Evolutionary conservation across 192 early-diverging fungal genomes (phyloP).

Genomic region (Linnemannia zychae): DNA sequence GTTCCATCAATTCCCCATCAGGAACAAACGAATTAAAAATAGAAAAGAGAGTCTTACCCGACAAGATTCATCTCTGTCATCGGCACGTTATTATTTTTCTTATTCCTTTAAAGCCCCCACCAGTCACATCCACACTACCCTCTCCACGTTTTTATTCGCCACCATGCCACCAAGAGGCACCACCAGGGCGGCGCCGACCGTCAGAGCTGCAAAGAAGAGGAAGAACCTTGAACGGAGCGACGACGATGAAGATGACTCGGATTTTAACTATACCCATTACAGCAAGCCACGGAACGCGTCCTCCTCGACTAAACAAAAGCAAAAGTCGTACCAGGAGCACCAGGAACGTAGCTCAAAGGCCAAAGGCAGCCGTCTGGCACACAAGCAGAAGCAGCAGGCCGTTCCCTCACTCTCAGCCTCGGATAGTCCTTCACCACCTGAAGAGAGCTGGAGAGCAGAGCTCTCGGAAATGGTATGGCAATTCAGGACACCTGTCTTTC

Average conservation of each 20-base stretch:
- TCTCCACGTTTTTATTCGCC: background rate
- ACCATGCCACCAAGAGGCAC: constrained; percentile 36
- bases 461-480: constrained; percentile 31
- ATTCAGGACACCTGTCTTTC: background rate
- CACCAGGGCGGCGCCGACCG: background rate
- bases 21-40: background rate
- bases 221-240: constrained; percentile 41
- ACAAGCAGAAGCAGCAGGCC: constrained; percentile 22
- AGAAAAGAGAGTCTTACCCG: background rate
- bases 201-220: constrained; percentile 28
- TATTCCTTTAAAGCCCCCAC: constrained; percentile 13
- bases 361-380: background rate
- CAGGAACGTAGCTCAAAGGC: background rate
- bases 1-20: background rate
- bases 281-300: background rate
- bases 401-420: constrained; percentile 40
- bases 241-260: constrained; percentile 39
- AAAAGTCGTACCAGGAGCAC: constrained; percentile 10
- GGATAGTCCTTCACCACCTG: constrained; percentile 26
- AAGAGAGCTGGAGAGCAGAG: constrained; percentile 37
- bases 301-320: background rate
- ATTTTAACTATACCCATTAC: constrained; percentile 37
- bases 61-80: background rate
- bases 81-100: constrained; percentile 7
- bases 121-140: constrained; percentile 21